Evolutionary conservation across 2,329 filamentous ascomycete species (phyloP).

Genomic region (Fusarium sp.): DNA sequence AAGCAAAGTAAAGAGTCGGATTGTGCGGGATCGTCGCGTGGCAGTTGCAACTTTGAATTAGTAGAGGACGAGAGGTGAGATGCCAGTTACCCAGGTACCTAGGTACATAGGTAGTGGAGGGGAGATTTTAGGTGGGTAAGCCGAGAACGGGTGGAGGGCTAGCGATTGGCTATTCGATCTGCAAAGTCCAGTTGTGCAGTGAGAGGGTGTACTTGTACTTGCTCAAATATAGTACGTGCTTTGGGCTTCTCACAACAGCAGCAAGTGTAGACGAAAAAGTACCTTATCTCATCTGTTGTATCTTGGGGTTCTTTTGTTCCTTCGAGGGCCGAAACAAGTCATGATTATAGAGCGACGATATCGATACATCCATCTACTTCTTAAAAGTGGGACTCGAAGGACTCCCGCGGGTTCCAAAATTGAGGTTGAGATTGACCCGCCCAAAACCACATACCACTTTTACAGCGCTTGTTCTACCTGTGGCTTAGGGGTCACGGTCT

Average conservation of each 20-base stretch:
- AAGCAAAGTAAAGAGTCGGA: conserved; percentile 6
- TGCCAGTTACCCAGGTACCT: not conserved
- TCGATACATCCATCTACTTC: no score
- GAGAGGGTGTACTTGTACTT: no score
- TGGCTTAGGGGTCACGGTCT: not conserved
- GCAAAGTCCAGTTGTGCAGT: no score
- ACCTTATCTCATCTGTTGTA: no score
- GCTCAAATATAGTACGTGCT: no score
- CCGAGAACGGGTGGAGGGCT: conserved; percentile 7
- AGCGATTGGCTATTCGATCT: conserved; percentile 20
- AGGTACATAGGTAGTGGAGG: conserved; percentile 14
- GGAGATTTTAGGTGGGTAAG: conserved; percentile 24
- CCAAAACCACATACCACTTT: not conserved
- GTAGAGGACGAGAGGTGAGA: conserved; percentile 30
- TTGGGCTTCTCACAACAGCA: no score
- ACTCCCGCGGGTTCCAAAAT: conserved; percentile 27
- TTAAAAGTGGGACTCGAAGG: conserved; percentile 6
- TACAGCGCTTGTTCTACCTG: not conserved
- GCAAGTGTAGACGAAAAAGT: no score
- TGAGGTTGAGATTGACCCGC: conserved; percentile 14
- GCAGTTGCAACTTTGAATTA: conserved; percentile 14
- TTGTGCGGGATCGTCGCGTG: conserved; percentile 36
- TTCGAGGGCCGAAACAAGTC: no score
- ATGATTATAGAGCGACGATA: no score
- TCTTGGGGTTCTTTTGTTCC: no score